Conservation (phyloP, 768 basidiomycete genomes). For the Lanmaoa rubissima region DNA sequence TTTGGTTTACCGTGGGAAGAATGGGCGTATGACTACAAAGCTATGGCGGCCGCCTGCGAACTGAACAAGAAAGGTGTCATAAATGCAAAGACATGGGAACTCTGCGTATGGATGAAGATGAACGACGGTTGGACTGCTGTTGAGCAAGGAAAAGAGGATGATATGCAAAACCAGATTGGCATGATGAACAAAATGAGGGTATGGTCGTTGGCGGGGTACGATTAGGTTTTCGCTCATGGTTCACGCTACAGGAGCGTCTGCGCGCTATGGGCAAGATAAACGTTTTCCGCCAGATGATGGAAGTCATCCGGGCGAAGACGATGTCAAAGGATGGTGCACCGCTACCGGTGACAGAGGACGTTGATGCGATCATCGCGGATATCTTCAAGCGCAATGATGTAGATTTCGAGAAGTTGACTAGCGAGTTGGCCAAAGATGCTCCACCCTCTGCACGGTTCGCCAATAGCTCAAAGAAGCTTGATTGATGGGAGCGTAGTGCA, state of each 20-base stretch:
- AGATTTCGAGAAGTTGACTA: constrained; percentile 31
- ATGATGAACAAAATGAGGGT: constrained; percentile 34
- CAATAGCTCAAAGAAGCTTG: constrained; percentile 27
- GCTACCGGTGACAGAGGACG: constrained; percentile 29
- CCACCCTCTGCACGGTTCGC: constrained; percentile 23
- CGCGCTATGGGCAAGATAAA: constrained; percentile 30
- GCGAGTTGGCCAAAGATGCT: constrained; percentile 19
- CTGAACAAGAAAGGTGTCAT: constrained; percentile 21
- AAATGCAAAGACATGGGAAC: constrained; percentile 25
- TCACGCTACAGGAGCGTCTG: constrained; percentile 22
- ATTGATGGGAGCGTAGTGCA: constrained; percentile 17
- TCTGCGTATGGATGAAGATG: constrained; percentile 35
- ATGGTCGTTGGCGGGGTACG: not conserved
- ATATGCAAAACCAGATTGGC: constrained; percentile 19
- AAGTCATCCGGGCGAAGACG: constrained; percentile 33
- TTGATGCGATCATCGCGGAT: constrained; percentile 31
- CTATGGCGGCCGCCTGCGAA: constrained; percentile 28
- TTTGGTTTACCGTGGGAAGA: constrained; percentile 35
- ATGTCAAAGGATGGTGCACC: constrained; percentile 23
- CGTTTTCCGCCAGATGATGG: constrained; percentile 34
- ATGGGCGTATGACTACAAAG: constrained; percentile 31
- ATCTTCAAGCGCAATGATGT: constrained; percentile 32
- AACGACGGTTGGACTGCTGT: constrained; percentile 27
- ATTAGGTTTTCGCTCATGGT: not conserved
- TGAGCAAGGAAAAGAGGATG: constrained; percentile 27